Evolutionary conservation across 306 rosid species (phyloP).

Genomic region (Vigna hirtella): DNA sequence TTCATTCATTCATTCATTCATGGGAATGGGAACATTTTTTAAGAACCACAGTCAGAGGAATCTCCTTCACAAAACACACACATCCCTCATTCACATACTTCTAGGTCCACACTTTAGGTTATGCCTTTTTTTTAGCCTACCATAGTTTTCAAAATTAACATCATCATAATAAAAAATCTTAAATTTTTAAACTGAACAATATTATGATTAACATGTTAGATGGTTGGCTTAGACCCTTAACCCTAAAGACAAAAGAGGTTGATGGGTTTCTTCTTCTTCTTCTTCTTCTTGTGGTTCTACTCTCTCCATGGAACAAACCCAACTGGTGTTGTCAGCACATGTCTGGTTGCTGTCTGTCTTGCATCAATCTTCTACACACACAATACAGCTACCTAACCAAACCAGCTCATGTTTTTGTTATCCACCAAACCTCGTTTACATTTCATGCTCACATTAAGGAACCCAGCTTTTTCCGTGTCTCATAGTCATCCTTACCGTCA

Average conservation of each 20-base stretch:
- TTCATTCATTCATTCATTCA: slow-evolving; percentile 25
- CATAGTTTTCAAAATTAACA: too few relatives aligned
- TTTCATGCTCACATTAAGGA: slow-evolving; percentile 15
- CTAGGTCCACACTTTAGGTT: slow-evolving; percentile 14
- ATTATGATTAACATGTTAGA: too few relatives aligned
- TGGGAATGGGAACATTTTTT: not conserved
- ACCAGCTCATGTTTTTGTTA: slow-evolving; percentile 29
- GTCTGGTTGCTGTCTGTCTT: slow-evolving; percentile 35
- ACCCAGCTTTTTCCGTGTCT: not conserved
- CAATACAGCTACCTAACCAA: slow-evolving; percentile 32
- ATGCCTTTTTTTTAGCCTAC: not conserved
- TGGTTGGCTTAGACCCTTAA: too few relatives aligned
- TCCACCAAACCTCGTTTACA: slow-evolving; percentile 42
- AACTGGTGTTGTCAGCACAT: slow-evolving; percentile 38
- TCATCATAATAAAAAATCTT: too few relatives aligned
- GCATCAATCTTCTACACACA: slow-evolving; percentile 22
- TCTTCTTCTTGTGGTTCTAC: not conserved
- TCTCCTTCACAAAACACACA: slow-evolving; percentile 23
- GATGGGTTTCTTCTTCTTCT: slow-evolving; percentile 31
- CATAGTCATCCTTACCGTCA: not conserved
- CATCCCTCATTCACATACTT: not conserved
- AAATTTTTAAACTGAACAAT: too few relatives aligned
- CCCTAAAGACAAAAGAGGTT: not conserved
- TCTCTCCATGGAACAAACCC: slow-evolving; percentile 35
- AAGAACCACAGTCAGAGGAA: not conserved